Evolutionary conservation across 495 filamentous ascomycete species (phyloP), one percentile per base, ranked within the genome.

Genomic region (Aspergillus ellipticus): DNA sequence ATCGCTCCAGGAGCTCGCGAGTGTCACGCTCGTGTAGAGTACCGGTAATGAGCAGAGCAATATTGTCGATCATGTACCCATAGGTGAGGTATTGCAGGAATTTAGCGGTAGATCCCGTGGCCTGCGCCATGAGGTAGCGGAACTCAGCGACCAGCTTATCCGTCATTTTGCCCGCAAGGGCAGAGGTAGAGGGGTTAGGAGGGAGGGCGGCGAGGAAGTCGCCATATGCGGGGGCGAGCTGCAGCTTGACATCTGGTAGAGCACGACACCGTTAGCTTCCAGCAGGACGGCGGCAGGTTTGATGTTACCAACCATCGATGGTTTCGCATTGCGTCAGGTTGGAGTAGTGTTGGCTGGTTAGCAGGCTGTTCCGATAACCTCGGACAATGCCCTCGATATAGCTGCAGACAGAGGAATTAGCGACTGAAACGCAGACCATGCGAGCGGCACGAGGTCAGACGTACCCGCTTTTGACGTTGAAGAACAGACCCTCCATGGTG

Each of bases 31-130:
- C 95, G 72, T 97, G 94, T 17, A 99, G 82, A 17, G 95, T 99
- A 58, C 95, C 94, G 35, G 94, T 99, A 72, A 99, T 99, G 63
- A 99, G 85, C 20, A 99, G 85, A 22, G 94, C 95, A 39, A 99
- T 91, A 69, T 99, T 99, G 74, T 99, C 94, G 73, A 99, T 99
- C 94, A 99, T 99, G 79, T 99, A 99, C 45, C 90, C 92, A 66
- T 99, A 97, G 10, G 93, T 97, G 53, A 99, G 76, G 71, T 96
- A 99, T 66, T 96, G 90, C 76, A 97, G 86, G 71, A 99, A 99
- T 63, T 89, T 90, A 49, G 92, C 86, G 19, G 96, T 83, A 0
- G 90, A 89, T 6, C 94, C 95, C 5, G 89, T 88, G 15, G 95
- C 86, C 67, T 97, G 95, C 39, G 90, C 90, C 61, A 92, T 86